phyloP scores from a whole-genome alignment of 306 rosid genomes.

The Dryas drummondii region DNA sequence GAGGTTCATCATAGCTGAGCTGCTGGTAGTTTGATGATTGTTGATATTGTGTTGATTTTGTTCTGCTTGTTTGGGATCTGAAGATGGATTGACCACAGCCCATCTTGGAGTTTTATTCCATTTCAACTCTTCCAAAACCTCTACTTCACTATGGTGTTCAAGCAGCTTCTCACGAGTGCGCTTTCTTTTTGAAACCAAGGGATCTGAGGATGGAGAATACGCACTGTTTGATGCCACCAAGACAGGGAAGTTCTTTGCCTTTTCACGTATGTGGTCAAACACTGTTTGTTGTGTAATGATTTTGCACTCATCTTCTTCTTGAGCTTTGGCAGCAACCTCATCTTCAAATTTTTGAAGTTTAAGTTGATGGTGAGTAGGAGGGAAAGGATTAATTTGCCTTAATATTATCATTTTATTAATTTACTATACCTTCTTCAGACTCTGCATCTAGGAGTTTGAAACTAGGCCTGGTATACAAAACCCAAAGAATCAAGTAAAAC shows the following conservation, averaged over 20 bases:
- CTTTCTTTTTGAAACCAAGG: constrained; percentile 45
- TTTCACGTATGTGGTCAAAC: constrained; percentile 90
- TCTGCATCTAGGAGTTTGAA: constrained; percentile 75
- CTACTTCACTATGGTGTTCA: constrained; percentile 41
- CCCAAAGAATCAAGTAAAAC: constrained; percentile 1
- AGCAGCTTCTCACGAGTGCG: constrained; percentile 48
- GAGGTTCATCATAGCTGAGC: constrained; percentile 31
- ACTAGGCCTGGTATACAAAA: constrained; percentile 62
- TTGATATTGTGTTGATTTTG: constrained; percentile 15
- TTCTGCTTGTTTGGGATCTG: constrained; percentile 36
- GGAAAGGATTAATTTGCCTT: background rate
- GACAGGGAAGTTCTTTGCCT: constrained; percentile 64
- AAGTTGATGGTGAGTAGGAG: constrained; percentile 24
- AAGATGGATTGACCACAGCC: constrained; percentile 34
- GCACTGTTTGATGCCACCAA: constrained; percentile 45
- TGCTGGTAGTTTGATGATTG: constrained; percentile 34
- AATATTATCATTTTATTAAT: background rate
- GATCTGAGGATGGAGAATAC: constrained; percentile 48
- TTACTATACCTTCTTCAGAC: constrained; percentile 55
- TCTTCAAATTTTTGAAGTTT: constrained; percentile 37
- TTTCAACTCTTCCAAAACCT: constrained; percentile 50
- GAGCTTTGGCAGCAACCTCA: constrained; percentile 37
- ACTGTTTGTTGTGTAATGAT: constrained; percentile 63
- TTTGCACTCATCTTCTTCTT: constrained; percentile 52
- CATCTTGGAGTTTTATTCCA: constrained; percentile 30